These are phyloP conservation scores for Fistulina hepatica DNA, from an alignment of 1,284 basidiomycete species.

Conservation along the genomic window DNA sequence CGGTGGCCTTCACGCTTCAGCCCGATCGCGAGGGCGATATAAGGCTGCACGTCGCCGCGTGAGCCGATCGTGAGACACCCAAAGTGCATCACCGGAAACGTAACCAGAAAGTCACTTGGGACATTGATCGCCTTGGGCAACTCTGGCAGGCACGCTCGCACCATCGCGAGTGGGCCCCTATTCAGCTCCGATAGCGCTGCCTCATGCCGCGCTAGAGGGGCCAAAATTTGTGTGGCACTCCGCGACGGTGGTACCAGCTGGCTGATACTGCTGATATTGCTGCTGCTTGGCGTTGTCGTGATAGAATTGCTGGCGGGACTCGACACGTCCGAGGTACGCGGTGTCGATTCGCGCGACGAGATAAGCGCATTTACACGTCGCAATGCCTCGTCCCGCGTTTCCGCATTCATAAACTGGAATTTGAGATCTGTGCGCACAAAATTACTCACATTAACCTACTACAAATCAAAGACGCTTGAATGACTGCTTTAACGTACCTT, in stretches of 20 bases:
- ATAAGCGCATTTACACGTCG: slow-evolving; percentile 22
- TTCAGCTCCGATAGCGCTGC: no score
- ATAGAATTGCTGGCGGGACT: no score
- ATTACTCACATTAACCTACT: no score
- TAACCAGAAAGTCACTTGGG: slow-evolving; percentile 25
- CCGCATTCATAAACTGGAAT: slow-evolving; percentile 39
- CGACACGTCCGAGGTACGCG: no score
- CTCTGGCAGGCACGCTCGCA: no score
- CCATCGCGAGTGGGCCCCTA: no score
- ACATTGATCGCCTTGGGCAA: slow-evolving; percentile 43
- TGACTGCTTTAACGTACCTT: no score
- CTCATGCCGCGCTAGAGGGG: slow-evolving; percentile 31
- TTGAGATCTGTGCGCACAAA: slow-evolving; percentile 36
- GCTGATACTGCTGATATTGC: no score
- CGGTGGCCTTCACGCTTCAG: slow-evolving; percentile 83
- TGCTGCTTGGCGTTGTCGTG: no score
- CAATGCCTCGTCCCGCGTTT: slow-evolving; percentile 37
- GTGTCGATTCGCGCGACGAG: slow-evolving; percentile 5
- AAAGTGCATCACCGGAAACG: slow-evolving; percentile 50
- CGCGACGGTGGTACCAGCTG: no score
- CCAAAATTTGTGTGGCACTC: slow-evolving; percentile 26
- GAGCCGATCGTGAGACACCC: slow-evolving; percentile 94
- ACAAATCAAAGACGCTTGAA: no score
- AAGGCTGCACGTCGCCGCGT: slow-evolving; percentile 87
- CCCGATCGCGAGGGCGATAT: slow-evolving; percentile 90